Evolutionary conservation across 1,284 basidiomycete species (phyloP).

Genomic region (Apiotrichum montevideense): DNA sequence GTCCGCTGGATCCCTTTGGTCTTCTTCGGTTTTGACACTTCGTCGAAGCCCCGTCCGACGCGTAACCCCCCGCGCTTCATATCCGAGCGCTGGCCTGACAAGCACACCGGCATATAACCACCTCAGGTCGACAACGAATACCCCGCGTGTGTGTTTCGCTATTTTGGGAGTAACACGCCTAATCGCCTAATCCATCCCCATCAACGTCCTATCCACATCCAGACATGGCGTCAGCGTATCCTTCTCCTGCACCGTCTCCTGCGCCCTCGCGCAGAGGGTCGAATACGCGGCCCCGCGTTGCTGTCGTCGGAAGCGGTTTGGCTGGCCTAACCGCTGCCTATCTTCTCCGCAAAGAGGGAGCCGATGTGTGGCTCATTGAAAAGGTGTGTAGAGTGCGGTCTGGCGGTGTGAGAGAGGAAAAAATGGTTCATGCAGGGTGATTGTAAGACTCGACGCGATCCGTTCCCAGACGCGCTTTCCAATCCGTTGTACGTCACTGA

Average conservation of each 20-base stretch:
- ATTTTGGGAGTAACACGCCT: too few relatives aligned
- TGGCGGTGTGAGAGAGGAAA: too few relatives aligned
- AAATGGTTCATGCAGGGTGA: too few relatives aligned
- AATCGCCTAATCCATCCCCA: too few relatives aligned
- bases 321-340: slow-evolving; percentile 65
- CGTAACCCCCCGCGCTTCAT: too few relatives aligned
- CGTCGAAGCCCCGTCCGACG: too few relatives aligned
- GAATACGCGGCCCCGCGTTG: slow-evolving; percentile 45
- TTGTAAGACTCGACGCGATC: too few relatives aligned
- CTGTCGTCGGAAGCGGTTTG: slow-evolving; percentile 62
- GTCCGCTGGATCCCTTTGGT: too few relatives aligned
- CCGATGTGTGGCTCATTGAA: slow-evolving; percentile 67
- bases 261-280: background rate
- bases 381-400: slow-evolving; percentile 51
- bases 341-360: slow-evolving; percentile 50
- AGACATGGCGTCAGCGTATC: background rate
- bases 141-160: too few relatives aligned
- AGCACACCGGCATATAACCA: background rate
- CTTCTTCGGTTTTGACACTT: too few relatives aligned
- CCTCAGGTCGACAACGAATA: background rate
- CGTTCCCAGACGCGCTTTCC: background rate
- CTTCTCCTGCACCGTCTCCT: background rate
- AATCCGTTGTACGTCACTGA: too few relatives aligned
- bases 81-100: too few relatives aligned
- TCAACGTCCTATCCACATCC: background rate